Evolutionary conservation across 2,329 filamentous ascomycete species (phyloP), one percentile per base, ranked within the genome.

Genomic region (Zarea fungicola): DNA sequence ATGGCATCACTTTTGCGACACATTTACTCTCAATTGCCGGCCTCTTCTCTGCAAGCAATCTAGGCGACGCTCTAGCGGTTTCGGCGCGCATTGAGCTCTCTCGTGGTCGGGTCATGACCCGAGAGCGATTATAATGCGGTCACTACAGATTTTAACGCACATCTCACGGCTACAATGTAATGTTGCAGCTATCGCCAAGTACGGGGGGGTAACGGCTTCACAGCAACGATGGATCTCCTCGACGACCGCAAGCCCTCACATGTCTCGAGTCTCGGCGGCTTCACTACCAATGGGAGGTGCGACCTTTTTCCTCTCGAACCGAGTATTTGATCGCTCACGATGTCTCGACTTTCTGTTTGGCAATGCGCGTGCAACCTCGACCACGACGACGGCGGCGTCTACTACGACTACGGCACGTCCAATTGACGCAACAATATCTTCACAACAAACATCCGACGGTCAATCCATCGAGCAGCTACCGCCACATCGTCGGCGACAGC

Each of bases 271-370:
- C 35, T 45, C 48, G 6, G 23, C 42, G 8, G 54, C 56, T 31
- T 16, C 57, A 6, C 34, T 55, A 13, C 53, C 56, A 18, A 52
- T 53, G 28, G 55, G 51, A 9, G 34, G 47, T 2, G 51, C 57
- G 5, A 46, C 56, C 16, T 69, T 68, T 51, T 68, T 69, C 13
- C 49, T 68, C 3, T 67, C 66, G 3, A 69, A 69, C 34, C 59
- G 63, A 8, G 37, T 64, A 2, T 63, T 68, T 51, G 64, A 67
- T n/a, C 57, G 64, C 36, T 67, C 66, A 7, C 58, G 55, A 49
- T 69, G 65, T 42, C 64, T 69, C 49, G 65, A 68, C 47, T 61
- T 60, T 13, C 46, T 69, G 44, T 46, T 68, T 29, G 61, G 59
- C 40, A 55, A 54, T 52, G 56, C 62, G 39, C 60, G 54, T 32